Base-by-base conservation (phyloP, 768 basidiomycete genomes). In the Amanita exitialis region DNA sequence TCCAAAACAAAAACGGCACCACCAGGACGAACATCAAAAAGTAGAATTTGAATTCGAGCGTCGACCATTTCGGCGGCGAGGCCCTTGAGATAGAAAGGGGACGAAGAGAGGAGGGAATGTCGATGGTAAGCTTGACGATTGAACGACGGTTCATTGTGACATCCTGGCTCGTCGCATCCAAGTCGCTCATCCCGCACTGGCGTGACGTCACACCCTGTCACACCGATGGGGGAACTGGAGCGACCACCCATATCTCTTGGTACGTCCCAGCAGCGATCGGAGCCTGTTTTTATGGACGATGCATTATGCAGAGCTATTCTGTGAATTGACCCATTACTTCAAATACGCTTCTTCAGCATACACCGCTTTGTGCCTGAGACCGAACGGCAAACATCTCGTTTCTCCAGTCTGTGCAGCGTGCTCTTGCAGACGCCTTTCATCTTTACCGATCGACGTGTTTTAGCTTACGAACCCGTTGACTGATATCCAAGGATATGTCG, bases 11-110 rank as follows among this genome's bases (percentile, higher is more conserved):
- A 48, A 80, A 57, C 3, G 86, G 83, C 27, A 97, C 65, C 6
- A 76, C 82, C 18, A 83, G 46, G 12, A 70, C 61, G 10, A 82
- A 77, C 2, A 83, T 70, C 28, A 80, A 54, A 54, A 72, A 81
- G 65, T 97, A 98, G 36, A 84, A 57, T 56, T 77, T 71, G 68
- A 95, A 97, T 62, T 98, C 96, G 8, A 69, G 63, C 0, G 89
- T 86, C 38, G 64, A 69, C 95, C 94, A 97, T 67, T 88, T 69
- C 20, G 86, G 58, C 2, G 72, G 70, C 2, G 69, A 64, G 20
- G 30, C 59, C 46, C 63, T 64, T 16, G 51, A 47, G 28, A 58
- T 52, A 9, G 62, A 62, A 8, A 51, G 53, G n/a, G 57, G 44
- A 23, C 61, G 65, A n/a, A 60, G 61, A 1, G 75, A 63, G 15